Percentiles rank a stretch among this genome's conserved stretches.
phyloP scores from a whole-genome alignment of 169 alveolate species.

The Plasmodium vinckei region DNA sequence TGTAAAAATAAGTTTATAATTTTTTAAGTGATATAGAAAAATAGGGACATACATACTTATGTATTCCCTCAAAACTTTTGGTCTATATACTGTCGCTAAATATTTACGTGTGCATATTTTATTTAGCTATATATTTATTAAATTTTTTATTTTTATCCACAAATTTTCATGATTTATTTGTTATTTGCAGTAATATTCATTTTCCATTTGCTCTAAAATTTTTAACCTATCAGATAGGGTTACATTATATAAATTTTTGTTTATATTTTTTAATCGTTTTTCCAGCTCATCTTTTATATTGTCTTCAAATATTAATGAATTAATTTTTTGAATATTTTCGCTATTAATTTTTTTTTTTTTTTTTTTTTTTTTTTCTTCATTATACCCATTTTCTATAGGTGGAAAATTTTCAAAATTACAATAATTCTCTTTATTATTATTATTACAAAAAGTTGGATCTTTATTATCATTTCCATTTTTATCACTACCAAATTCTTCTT shows the following conservation, averaged over 20 bases:
- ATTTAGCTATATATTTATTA: no score
- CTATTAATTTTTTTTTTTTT: constrained; percentile 2
- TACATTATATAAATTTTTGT: constrained; percentile 41
- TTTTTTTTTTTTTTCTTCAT: constrained; percentile 6
- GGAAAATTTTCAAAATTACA: constrained; percentile 18
- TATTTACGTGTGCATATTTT: no score
- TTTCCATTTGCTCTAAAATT: constrained; percentile 76
- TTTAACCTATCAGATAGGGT: constrained; percentile 69
- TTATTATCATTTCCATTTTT: not conserved
- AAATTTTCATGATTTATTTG: not conserved
- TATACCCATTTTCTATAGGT: not conserved
- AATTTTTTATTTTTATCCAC: no score
- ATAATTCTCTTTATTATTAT: not conserved
- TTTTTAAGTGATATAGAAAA: not conserved
- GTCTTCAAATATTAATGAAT: constrained; percentile 52
- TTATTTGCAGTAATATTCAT: constrained; percentile 53
- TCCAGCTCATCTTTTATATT: constrained; percentile 66
- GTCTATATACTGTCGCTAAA: no score
- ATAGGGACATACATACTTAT: not conserved
- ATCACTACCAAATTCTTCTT: not conserved
- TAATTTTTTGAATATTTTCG: constrained; percentile 2
- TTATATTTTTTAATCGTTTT: constrained; percentile 52
- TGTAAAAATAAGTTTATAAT: no score
- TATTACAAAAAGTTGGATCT: constrained; percentile 3
- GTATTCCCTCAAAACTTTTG: no score